Conservation (phyloP, 2,329 filamentous ascomycete genomes). For the Phialophora chinensis region DNA sequence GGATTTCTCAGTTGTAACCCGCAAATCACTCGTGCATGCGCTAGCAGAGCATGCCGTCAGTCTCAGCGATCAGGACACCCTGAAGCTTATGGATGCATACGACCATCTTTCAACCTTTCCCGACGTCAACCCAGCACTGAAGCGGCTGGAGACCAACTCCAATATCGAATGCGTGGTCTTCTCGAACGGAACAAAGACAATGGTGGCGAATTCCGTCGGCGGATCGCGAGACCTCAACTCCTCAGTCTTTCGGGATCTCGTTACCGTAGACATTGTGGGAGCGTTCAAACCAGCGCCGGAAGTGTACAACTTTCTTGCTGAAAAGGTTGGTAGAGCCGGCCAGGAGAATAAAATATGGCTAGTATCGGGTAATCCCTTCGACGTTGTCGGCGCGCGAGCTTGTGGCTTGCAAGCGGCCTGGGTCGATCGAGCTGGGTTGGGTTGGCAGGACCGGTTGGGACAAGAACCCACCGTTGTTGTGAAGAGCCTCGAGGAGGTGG, state of each 20-base stretch:
- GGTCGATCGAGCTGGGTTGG: constrained; percentile 67
- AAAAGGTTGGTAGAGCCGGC: constrained; percentile 55
- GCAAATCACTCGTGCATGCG: constrained; percentile 67
- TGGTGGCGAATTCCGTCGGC: constrained; percentile 67
- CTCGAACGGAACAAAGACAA: constrained; percentile 70
- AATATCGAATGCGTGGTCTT: constrained; percentile 66
- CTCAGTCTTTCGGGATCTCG: constrained; percentile 58
- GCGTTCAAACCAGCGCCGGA: constrained; percentile 70
- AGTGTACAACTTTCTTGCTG: constrained; percentile 66
- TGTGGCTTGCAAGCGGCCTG: constrained; percentile 69
- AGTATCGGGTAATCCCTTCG: constrained; percentile 75
- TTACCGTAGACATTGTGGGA: constrained; percentile 66
- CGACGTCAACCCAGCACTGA: constrained; percentile 64
- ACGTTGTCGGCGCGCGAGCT: constrained; percentile 68
- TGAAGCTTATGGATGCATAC: constrained; percentile 67
- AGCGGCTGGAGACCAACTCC: constrained; percentile 50
- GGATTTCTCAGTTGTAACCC: constrained; percentile 68
- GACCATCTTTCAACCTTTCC: constrained; percentile 68
- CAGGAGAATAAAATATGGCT: constrained; percentile 66
- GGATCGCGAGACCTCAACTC: constrained; percentile 62
- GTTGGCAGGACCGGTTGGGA: constrained; percentile 70
- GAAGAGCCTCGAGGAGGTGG: constrained; percentile 63
- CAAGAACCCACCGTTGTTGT: constrained; percentile 62
- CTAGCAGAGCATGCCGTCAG: constrained; percentile 62
- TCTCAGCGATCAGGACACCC: constrained; percentile 53